A percentile compares a stretch with the other conserved stretches of the same genome.
Conservation (phyloP, 768 basidiomycete genomes). For the Imleria badia region DNA sequence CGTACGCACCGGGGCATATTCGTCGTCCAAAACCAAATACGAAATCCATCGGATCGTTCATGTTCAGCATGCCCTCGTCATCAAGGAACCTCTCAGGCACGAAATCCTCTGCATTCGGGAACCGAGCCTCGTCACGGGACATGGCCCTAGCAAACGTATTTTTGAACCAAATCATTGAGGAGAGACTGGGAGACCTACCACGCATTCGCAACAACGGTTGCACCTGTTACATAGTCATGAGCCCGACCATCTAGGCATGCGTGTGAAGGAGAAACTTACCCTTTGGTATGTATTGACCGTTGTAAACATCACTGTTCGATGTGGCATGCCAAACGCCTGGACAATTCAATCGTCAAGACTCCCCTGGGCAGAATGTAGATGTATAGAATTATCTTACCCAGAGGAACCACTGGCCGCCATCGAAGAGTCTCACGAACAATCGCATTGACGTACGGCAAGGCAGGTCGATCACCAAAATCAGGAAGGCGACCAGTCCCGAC, state of each 20-base stretch:
- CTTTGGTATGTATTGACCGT: conserved; percentile 29
- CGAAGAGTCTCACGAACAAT: conserved; percentile 5
- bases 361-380: too few relatives aligned
- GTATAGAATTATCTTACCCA: not conserved
- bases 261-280: conserved; percentile 20
- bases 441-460: conserved; percentile 9
- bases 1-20: conserved; percentile 2
- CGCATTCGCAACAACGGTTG: conserved; percentile 9
- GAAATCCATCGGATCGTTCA: conserved; percentile 5
- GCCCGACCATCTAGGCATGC: not conserved
- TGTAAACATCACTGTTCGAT: conserved; percentile 20
- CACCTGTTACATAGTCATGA: not conserved
- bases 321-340: conserved; percentile 24
- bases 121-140: conserved; percentile 8
- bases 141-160: conserved; percentile 4
- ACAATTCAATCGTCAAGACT: too few relatives aligned
- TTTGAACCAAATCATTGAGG: not conserved
- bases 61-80: conserved; percentile 4
- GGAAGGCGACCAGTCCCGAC: not conserved
- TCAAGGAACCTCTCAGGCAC: conserved; percentile 13
- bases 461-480: not conserved
- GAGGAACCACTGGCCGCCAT: not conserved
- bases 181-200: conserved; percentile 9
- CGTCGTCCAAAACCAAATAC: conserved; percentile 16
- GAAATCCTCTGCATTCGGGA: conserved; percentile 9